Evolutionary conservation across 352 stramenopile species (phyloP), one percentile per base, ranked within the genome.

Genomic region (Phytophthora multivora): DNA sequence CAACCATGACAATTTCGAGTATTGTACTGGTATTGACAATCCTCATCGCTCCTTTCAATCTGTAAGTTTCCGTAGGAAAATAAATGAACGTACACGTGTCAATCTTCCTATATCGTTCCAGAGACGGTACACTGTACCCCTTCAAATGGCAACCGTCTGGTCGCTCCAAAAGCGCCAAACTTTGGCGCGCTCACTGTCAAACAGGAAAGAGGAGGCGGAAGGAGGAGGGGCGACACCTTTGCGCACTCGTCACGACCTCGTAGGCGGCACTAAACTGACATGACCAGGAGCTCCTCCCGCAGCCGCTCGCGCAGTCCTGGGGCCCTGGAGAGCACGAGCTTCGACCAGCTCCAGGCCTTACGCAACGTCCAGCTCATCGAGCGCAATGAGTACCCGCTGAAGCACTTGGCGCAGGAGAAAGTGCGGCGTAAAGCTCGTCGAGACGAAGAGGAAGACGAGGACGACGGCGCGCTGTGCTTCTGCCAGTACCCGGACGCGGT

Each of bases 341-440:
- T 80, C 45, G 80, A 90, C 60, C 80, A 92, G 55, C 52, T 92
- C 8, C 76, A 90, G 58, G 83, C 83, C 39, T 59, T 92, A 11
- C 83, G 83, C 23, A 61, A 82, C 66, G 79, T 92, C 33, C 28
- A 75, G 46, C 67, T 92, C 43, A 79, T 92, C 53, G 64, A 60
- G 36, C 69, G 72, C 30, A 92, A 92, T 69, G 83, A 92, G 60
- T 92, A 93, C 33, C 85, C 85, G 39, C 60, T 91, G n/a, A 26
- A 60, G 33, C 78, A 90, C 26, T 50, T 93, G 35, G 49, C 65
- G 13, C 75, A 66, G 36, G 72, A 77, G 10, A 71, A 73, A 45
- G 69, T 80, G 16, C 65, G 64, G 4, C 65, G 66, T 8, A 65
- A 62, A 5, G 63, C 64, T 23, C 73, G 70, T 30, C 56, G 63